Conservation (phyloP, 179 eudicot genomes). For the Camellia oleifera region DNA sequence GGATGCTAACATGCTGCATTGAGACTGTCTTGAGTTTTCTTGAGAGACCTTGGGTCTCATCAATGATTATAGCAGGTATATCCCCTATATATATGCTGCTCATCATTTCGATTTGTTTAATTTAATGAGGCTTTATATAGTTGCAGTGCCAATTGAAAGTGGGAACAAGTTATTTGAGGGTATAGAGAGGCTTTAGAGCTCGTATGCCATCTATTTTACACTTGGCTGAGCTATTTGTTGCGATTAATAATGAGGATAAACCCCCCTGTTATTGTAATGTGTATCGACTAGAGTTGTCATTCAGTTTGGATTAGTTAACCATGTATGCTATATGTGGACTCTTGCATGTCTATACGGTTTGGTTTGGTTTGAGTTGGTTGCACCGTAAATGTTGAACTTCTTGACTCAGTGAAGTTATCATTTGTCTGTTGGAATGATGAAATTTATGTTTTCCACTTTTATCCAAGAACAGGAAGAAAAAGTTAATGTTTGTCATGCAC, state of each 20-base stretch:
- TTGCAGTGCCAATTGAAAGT: conserved; percentile 23
- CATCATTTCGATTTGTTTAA: conserved; percentile 10
- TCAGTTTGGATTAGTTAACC: background rate
- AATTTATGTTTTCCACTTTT: background rate
- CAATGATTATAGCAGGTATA: conserved; percentile 9
- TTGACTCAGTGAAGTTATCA: background rate
- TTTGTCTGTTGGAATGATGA: background rate
- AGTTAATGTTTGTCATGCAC: background rate
- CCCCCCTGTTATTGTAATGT: conserved; percentile 14
- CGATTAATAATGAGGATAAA: conserved; percentile 17
- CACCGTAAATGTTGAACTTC: background rate
- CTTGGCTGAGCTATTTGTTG: conserved; percentile 31
- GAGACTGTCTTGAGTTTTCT: conserved; percentile 16
- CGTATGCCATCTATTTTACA: conserved; percentile 21
- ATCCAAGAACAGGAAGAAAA: background rate
- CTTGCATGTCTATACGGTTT: conserved; percentile 13
- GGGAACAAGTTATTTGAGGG: background rate
- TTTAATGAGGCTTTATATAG: conserved; percentile 13
- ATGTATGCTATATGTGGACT: background rate
- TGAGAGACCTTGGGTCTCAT: conserved; percentile 4
- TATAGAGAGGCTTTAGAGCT: conserved; percentile 13
- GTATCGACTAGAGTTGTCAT: conserved; percentile 13
- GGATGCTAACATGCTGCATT: conserved; percentile 21
- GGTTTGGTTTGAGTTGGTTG: conserved; percentile 7
- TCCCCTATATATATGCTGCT: background rate